Percentiles rank a stretch among this genome's conserved stretches.
phyloP scores from a whole-genome alignment of 1,139 yeast species.

The Suhomyces anneliseae region DNA sequence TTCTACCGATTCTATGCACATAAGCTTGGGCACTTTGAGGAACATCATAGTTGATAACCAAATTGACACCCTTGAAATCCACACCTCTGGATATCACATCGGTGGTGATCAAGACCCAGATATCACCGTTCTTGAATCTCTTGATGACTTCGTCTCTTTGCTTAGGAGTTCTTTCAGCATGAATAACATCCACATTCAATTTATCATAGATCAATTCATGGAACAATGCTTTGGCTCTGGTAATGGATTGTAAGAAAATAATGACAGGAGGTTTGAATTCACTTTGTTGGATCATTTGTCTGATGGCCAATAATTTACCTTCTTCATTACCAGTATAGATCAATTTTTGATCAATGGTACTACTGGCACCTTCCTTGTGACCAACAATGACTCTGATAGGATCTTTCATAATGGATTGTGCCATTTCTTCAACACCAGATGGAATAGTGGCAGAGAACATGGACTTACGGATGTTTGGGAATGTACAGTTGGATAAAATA shows the following conservation, averaged over 20 bases:
- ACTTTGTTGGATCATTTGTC: slow-evolving; percentile 83
- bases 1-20: slow-evolving; percentile 97
- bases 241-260: slow-evolving; percentile 86
- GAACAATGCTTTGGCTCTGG: slow-evolving; percentile 91
- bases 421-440: slow-evolving; percentile 87
- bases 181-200: slow-evolving; percentile 91
- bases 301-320: slow-evolving; percentile 86
- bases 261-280: slow-evolving; percentile 91
- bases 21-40: slow-evolving; percentile 94
- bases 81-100: slow-evolving; percentile 97
- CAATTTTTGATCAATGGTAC: slow-evolving; percentile 78
- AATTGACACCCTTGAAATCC: slow-evolving; percentile 92
- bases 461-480: slow-evolving; percentile 57
- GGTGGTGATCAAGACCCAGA: slow-evolving; percentile 96
- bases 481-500: slow-evolving; percentile 67
- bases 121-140: slow-evolving; percentile 81
- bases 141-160: slow-evolving; percentile 88
- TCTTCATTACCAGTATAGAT: slow-evolving; percentile 91
- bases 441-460: slow-evolving; percentile 97
- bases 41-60: slow-evolving; percentile 94
- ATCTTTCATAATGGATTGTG: slow-evolving; percentile 77
- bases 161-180: slow-evolving; percentile 87
- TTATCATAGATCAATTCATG: slow-evolving; percentile 91
- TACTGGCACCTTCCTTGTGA: slow-evolving; percentile 89
- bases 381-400: slow-evolving; percentile 90